These are phyloP conservation scores for Sarcocystis neurona DNA, from an alignment of 169 alveolate species.

Conservation along the genomic window DNA sequence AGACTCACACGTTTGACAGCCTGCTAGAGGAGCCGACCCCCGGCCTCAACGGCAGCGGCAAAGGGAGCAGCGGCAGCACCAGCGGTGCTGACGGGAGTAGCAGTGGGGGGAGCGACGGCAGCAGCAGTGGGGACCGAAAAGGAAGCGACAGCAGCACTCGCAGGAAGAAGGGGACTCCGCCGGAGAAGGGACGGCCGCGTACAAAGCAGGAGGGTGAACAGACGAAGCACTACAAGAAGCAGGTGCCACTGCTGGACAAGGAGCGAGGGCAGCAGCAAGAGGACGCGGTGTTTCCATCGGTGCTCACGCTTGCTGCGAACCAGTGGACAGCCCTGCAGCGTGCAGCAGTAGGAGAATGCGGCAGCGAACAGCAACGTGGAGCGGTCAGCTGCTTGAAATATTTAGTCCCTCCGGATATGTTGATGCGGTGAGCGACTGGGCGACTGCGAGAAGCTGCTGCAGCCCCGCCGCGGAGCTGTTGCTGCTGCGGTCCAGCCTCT, in stretches of 20 bases:
- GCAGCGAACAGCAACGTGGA: neutral
- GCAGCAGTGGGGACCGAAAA: constrained; percentile 21
- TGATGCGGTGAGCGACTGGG: constrained; percentile 21
- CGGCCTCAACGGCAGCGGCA: constrained; percentile 11
- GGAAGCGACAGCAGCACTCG: constrained; percentile 12
- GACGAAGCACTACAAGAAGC: too few relatives aligned
- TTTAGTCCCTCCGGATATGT: constrained; percentile 38
- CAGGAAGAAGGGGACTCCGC: neutral
- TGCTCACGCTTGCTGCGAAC: neutral
- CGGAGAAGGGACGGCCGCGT: neutral
- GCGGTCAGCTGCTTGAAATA: constrained; percentile 4
- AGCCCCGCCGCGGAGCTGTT: neutral
- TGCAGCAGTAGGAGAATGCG: neutral
- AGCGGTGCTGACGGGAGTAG: neutral
- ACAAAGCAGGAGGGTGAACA: neutral
- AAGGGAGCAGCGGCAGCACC: constrained; percentile 29
- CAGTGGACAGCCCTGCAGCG: neutral
- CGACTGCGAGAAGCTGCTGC: neutral
- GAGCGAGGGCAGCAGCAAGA: neutral
- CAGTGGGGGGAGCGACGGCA: neutral
- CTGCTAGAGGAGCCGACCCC: neutral
- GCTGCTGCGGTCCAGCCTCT: too few relatives aligned
- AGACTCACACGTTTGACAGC: neutral
- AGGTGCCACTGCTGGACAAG: constrained; percentile 6
- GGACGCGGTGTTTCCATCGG: too few relatives aligned